Evolutionary conservation across 169 alveolate species (phyloP).

Genomic region (Cryptosporidium xiaoi): DNA sequence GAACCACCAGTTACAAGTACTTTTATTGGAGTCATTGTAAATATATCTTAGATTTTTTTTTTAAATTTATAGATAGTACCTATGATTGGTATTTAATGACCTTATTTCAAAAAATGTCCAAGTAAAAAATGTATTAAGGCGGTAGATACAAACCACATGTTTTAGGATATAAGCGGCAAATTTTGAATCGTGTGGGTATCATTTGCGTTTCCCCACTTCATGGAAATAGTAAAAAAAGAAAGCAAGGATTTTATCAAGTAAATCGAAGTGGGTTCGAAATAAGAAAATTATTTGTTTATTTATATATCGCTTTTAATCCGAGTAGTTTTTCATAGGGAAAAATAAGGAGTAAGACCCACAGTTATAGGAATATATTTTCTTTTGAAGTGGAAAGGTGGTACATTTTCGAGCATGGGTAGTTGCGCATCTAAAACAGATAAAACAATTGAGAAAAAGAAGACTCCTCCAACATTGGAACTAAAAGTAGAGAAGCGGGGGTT

Average conservation of each 20-base stretch:
- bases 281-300: neutral
- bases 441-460: slow-evolving; percentile 8
- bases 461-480: slow-evolving; percentile 19
- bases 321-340: too few species aligned
- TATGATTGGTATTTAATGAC: too few species aligned
- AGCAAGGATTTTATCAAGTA: slow-evolving; percentile 25
- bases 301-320: neutral
- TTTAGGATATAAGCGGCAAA: too few species aligned
- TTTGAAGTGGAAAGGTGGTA: slow-evolving; percentile 4
- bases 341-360: neutral
- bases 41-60: too few species aligned
- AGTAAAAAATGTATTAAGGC: too few species aligned
- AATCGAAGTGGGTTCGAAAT: neutral
- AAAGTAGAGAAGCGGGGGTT: slow-evolving; percentile 47
- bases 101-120: too few species aligned
- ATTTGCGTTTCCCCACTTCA: slow-evolving; percentile 61
- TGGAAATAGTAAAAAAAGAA: slow-evolving; percentile 3
- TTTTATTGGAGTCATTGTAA: neutral
- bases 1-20: slow-evolving; percentile 84
- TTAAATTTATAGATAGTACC: too few species aligned
- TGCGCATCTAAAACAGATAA: slow-evolving; percentile 64
- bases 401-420: slow-evolving; percentile 41
- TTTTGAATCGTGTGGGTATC: too few species aligned
- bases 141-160: too few species aligned
- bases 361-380: neutral